Evolutionary conservation across 805 yeast species (phyloP), one percentile per base, ranked within the genome.

Genomic region (Diddensiella caesifluorescens): DNA sequence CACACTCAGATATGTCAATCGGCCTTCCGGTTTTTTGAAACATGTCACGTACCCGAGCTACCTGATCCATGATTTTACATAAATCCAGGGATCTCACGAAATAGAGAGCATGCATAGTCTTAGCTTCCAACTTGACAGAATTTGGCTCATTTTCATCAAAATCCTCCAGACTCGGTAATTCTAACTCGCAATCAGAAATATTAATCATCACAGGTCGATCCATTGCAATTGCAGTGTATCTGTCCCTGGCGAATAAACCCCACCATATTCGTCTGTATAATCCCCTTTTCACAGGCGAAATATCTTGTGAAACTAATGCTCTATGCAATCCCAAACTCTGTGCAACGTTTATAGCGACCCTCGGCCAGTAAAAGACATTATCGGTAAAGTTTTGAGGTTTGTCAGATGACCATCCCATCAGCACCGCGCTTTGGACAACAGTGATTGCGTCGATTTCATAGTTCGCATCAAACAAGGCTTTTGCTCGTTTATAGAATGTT

Each of bases 231-330:
- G 86, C 77, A 6, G 78, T 75, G 28, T 73, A 67, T 16, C 84
- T 65, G 59, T 83, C 92, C 49, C 82, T 79, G 46, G 76, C 73
- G 56, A 77, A 79, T 15, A 83, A 60, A 49, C 77, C 68, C 90
- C 90, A 83, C 84, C 86, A 83, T 13, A 80, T 66, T 33, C 86
- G 65, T 50, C 79, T 70, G 69, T 79, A 76, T 15, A 77, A 53
- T 45, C 73, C 72, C 9, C 59, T 49, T 37, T 71, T 65, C 18
- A 67, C 54, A n/a, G 56, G 56, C 21, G 71, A 59, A 29, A 70
- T 59, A 21, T 56, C 59, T 21, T 23, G 13, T 13, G 13, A 12
- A 10, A 13, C 13, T 9, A 15, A 10, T 9, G 13, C 13, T 22
- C 28, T 31, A 18, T 38, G 42, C 6, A 38, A 38, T 19, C 42